Evolutionary conservation across 2,329 filamentous ascomycete species (phyloP).

Genomic region (Fusarium tanahbumbuense): DNA sequence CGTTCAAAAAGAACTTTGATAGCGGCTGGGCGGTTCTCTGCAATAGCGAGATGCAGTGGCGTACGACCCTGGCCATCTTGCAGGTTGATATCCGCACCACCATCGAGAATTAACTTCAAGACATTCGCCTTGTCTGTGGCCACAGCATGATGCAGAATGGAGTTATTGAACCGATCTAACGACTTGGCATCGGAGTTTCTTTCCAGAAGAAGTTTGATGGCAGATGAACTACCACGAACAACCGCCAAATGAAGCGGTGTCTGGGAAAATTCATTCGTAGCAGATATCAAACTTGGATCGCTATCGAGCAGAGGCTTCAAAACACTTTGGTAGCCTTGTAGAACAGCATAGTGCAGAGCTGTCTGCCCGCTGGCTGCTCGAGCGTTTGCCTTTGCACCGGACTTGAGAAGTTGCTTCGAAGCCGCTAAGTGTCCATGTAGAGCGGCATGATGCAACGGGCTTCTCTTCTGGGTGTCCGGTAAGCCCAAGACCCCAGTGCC

Average conservation of each 20-base stretch:
- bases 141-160: not conserved
- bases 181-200: not conserved
- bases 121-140: not conserved
- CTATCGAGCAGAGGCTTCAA: constrained; percentile 3
- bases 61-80: not conserved
- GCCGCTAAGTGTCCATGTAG: not conserved
- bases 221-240: not conserved
- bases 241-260: not conserved
- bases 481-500: not conserved
- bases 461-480: not conserved
- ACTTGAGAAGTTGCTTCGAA: constrained; percentile 7
- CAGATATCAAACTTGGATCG: not conserved
- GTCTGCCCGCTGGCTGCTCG: not conserved
- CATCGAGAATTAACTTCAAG: constrained; percentile 3
- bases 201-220: constrained; percentile 3
- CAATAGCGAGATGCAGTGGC: constrained; percentile 3
- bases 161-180: not conserved
- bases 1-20: constrained; percentile 4
- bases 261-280: not conserved
- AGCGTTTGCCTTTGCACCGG: not conserved
- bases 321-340: constrained; percentile 1
- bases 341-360: not conserved
- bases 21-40: not conserved
- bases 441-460: not conserved
- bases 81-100: not conserved